A percentile compares a stretch with the other conserved stretches of the same genome.
Conservation (phyloP, 352 stramenopile genomes). For the Globisporangium cystogenes region DNA sequence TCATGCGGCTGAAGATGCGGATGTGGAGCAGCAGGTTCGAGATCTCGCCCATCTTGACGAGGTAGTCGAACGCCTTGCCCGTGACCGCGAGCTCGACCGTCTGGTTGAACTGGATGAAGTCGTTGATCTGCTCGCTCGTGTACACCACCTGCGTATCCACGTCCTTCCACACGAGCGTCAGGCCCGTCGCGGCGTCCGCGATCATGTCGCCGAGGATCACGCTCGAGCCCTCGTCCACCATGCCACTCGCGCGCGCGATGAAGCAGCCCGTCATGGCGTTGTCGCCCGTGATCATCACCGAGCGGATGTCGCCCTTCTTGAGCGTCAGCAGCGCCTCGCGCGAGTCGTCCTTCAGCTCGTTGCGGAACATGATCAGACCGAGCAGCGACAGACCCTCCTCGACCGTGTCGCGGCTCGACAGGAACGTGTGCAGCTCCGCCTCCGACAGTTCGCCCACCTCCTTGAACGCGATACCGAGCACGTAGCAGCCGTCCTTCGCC, state of each 20-base stretch:
- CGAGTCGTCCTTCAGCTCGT: constrained; percentile 85
- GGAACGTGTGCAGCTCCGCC: constrained; percentile 28
- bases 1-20: constrained; percentile 82
- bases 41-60: constrained; percentile 58
- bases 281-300: constrained; percentile 88
- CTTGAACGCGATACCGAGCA: constrained; percentile 78
- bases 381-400: constrained; percentile 69
- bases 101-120: constrained; percentile 30
- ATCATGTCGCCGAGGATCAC: constrained; percentile 68
- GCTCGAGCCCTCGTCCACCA: constrained; percentile 35
- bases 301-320: constrained; percentile 67
- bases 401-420: constrained; percentile 63
- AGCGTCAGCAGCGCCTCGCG: constrained; percentile 68
- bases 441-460: constrained; percentile 34
- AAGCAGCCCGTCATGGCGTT: constrained; percentile 79
- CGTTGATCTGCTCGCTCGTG: constrained; percentile 38
- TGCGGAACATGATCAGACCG: constrained; percentile 89
- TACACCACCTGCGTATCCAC: constrained; percentile 50
- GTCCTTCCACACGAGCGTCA: constrained; percentile 55
- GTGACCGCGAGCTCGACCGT: constrained; percentile 63
- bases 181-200: constrained; percentile 21
- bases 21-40: constrained; percentile 56
- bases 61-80: constrained; percentile 63
- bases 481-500: constrained; percentile 84
- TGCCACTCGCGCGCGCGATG: constrained; percentile 62